Evolutionary conservation across 305 asterid genomes (phyloP).

Genomic region (Solanum hybrid): DNA sequence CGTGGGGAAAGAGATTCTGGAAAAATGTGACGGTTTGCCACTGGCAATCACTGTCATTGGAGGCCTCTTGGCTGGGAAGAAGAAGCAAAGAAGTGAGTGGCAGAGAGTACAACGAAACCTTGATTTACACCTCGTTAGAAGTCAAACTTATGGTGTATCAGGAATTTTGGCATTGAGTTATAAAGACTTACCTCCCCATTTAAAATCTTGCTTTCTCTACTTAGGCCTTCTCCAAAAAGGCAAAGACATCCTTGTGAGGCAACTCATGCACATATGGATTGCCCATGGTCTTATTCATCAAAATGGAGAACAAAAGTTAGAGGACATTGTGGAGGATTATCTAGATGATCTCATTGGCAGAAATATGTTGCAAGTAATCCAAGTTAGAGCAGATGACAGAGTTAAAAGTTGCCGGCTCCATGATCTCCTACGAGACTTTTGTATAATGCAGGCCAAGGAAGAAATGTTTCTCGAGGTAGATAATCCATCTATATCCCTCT

Average conservation of each 20-base stretch:
- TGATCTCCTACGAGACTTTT: conserved; percentile 9
- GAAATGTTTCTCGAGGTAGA: conserved; percentile 14
- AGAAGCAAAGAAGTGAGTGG: not conserved
- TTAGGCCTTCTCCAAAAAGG: not conserved
- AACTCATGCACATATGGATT: conserved; percentile 12
- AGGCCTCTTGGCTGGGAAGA: not conserved
- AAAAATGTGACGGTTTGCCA: conserved; percentile 2
- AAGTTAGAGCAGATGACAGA: not conserved
- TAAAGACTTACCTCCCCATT: not conserved
- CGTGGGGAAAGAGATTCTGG: not conserved
- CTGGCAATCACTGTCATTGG: conserved; percentile 7
- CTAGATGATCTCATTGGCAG: conserved; percentile 14
- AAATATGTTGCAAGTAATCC: conserved; percentile 13
- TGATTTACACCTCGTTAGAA: not conserved
- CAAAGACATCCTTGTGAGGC: not conserved
- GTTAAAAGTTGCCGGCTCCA: conserved; percentile 8
- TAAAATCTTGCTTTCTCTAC: conserved; percentile 4
- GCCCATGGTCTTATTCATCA: conserved; percentile 12
- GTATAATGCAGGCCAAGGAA: conserved; percentile 10
- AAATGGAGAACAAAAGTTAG: not conserved
- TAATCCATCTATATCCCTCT: not conserved
- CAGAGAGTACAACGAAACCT: not conserved
- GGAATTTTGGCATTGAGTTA: not conserved
- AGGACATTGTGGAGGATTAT: conserved; percentile 9
- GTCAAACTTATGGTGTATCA: not conserved